Base-by-base conservation (phyloP, 1,284 basidiomycete species). In the Fomitiporia mediterranea region DNA sequence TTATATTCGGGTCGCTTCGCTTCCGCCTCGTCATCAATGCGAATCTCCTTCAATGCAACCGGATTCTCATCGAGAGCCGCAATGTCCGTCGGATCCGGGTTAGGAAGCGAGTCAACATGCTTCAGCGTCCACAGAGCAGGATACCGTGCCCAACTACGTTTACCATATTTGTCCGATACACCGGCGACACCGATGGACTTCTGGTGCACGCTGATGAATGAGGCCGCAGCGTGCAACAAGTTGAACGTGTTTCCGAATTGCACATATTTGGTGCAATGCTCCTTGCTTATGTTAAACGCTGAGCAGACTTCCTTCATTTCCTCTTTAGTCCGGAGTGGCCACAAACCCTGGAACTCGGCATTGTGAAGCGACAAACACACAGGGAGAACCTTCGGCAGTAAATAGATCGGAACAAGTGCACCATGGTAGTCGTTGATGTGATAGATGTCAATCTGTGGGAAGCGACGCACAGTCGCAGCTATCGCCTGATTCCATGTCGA, bases 201-300 rank as follows among this genome's bases (percentile, higher is more conserved):
- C 69, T 96, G 93, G 69, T 96, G 93, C 50, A 84, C 81, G 63
- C 87, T 91, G 71, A 95, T 94, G 71, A 89, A 96, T 30, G 89
- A 91, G 2, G 93, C 93, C 11, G 84, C 93, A 23, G 93, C 92
- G 67, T 95, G 93, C 34, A 96, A 78, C 67, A 96, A 74, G 70
- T 96, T 96, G 79, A 95, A 95, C 9, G 93, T 95, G 76, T 96
- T 96, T 64, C 93, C 93, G 68, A 96, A 96, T 72, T 95, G 93
- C 38, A 96, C 91, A 68, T 96, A 96, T 77, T 94, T 95, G 55
- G 87, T 92, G 74, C 92, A 95, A 64, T 92, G 80, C 66, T 94
- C 92, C 72, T 95, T 95, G 76, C 89, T 89, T 68, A 96, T 91
- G 71, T 95, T 95, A 80, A 95, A 96, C 8, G 93, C 93, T 2